Percentiles rank a stretch among this genome's conserved stretches.
Conservation (phyloP, 192 early-diverging fungal genomes). For the Podila minutissima region DNA sequence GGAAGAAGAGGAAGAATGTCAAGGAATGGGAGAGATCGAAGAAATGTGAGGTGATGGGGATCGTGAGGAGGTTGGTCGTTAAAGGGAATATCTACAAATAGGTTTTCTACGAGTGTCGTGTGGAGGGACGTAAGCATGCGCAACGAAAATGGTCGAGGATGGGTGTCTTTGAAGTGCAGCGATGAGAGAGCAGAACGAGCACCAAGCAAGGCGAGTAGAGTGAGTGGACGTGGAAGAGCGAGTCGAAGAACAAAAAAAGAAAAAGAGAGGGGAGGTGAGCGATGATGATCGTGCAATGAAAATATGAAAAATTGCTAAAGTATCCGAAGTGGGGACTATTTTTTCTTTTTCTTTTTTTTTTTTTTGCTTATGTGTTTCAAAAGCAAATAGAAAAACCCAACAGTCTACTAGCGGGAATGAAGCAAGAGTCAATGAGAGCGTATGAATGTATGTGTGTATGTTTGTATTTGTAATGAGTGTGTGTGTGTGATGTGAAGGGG, state of each 20-base stretch:
- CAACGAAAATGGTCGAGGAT: neutral
- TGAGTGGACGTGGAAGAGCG: neutral
- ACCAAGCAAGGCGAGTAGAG: neutral
- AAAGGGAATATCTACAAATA: neutral
- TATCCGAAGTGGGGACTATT: neutral
- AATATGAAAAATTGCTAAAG: neutral
- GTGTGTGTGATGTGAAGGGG: neutral
- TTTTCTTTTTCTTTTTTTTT: no score
- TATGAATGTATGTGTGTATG: no score
- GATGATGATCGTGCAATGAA: neutral
- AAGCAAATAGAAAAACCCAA: no score
- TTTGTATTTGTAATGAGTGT: neutral
- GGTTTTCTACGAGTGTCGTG: neutral
- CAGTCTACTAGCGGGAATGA: no score
- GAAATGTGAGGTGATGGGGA: neutral
- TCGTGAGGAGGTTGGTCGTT: neutral
- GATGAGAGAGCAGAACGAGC: neutral
- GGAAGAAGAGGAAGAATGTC: neutral
- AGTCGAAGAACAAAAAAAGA: neutral
- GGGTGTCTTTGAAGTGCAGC: neutral
- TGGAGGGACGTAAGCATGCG: neutral
- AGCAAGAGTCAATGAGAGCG: no score
- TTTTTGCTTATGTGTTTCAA: no score
- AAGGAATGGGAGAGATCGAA: neutral
- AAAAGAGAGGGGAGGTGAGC: neutral